Conservation (phyloP, 306 rosid species). For the Prunus dulcis region DNA sequence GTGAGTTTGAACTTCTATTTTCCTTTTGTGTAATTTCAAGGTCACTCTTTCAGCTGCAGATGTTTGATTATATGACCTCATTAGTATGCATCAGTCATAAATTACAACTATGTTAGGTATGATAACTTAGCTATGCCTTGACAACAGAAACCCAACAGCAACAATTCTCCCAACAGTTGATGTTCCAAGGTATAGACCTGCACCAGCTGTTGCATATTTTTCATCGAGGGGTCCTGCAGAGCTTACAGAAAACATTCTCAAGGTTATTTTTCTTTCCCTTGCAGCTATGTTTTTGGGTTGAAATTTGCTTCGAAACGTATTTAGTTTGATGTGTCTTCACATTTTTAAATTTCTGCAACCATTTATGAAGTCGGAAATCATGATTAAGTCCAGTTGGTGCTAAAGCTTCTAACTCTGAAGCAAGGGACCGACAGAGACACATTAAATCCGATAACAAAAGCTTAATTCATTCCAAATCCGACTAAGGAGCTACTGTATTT, state of each 20-base stretch:
- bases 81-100: neutral
- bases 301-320: neutral
- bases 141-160: conserved; percentile 65
- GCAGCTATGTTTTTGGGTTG: neutral
- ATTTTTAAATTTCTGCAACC: neutral
- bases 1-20: neutral
- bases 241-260: conserved; percentile 84
- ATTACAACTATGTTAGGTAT: neutral
- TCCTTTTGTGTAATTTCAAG: too few relatives aligned
- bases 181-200: conserved; percentile 49
- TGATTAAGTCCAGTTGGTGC: neutral
- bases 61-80: neutral
- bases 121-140: conserved; percentile 3
- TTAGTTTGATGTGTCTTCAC: neutral
- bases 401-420: neutral
- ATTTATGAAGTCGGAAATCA: neutral
- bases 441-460: neutral
- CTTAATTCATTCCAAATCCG: too few relatives aligned
- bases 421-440: neutral
- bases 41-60: too few relatives aligned
- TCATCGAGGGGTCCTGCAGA: conserved; percentile 89
- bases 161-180: conserved; percentile 66
- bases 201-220: conserved; percentile 81
- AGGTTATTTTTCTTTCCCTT: conserved; percentile 45
- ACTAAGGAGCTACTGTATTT: too few relatives aligned